Evolutionary conservation across 2,329 filamentous ascomycete genomes (phyloP), one percentile per base, ranked within the genome.

Genomic region (Coniochaeta ligniaria): DNA sequence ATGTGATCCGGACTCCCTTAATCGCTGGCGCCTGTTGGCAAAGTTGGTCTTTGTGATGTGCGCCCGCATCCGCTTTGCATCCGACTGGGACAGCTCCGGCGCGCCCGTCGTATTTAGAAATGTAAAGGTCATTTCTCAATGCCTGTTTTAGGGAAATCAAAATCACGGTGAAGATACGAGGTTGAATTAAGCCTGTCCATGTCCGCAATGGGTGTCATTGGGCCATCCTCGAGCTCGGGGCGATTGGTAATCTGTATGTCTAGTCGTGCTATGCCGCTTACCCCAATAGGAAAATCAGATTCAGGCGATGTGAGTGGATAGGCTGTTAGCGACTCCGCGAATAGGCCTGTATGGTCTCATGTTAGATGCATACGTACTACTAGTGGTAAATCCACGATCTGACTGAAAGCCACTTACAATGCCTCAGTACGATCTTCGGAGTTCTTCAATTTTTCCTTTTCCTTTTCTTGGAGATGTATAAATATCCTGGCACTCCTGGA

Each of bases 31-130:
- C 36, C 65, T 59, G 38, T 66, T 66, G 3, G 64, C 64, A 56
- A 66, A 66, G 36, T 66, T 66, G 12, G 62, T 61, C 60, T 58
- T 64, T 5, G 64, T 66, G 24, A 66, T 38, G 58, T 66, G 65
- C 28, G 63, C 60, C 41, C 64, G 63, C 61, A 66, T 63, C 28
- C 56, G 50, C 55, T 60, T 65, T 2, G 64, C 63, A 14, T 61
- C 61, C 12, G 58, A 36, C 17, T 59, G 58, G 8, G 64, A 65
- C 43, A 67, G 45, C 14, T 38, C 59, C 56, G 65, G 54, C 16
- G 58, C 61, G n/a, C 62, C 63, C n/a, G 63, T 65, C 12, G 60
- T 43, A 35, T 62, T 67, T 16, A 67, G 36, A 33, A 67, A 67
- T 31, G 61, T 66, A 38, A 67, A 67, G 16, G 24, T 28, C 45